A percentile compares a stretch with the other conserved stretches of the same genome.
phyloP scores from a whole-genome alignment of 2,329 filamentous ascomycete genomes.

The Cercospora beticola region DNA sequence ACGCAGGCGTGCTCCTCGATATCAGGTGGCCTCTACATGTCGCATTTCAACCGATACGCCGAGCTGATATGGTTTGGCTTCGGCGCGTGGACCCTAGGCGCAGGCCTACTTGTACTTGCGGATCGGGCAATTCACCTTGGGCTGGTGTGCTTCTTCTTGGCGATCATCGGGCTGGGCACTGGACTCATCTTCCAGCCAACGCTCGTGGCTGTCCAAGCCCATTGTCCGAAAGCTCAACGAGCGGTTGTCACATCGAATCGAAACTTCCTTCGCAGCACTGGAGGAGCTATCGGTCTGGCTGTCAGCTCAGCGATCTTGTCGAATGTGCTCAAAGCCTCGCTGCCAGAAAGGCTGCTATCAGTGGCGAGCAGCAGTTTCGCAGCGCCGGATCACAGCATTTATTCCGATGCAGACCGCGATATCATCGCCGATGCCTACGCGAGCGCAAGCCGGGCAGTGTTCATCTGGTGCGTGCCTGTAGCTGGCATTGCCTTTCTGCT shows the following conservation, averaged over 20 bases:
- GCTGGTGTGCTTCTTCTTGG: background rate
- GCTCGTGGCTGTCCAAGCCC: background rate
- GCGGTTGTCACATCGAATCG: background rate
- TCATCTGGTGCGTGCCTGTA: constrained; percentile 57
- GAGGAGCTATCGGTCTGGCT: background rate
- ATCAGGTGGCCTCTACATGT: background rate
- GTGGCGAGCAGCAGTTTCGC: background rate
- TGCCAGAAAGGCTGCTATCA: background rate
- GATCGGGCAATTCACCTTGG: background rate
- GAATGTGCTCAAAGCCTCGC: background rate
- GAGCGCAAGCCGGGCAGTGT: constrained; percentile 54
- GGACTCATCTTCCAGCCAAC: background rate
- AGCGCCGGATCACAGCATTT: background rate
- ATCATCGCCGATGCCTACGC: background rate
- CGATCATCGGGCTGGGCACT: background rate
- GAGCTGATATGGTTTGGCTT: background rate
- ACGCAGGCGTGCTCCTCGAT: background rate
- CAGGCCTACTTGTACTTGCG: background rate
- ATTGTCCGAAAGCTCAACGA: background rate
- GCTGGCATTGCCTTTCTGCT: constrained; percentile 53
- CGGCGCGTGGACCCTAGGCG: background rate
- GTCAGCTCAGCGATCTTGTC: background rate
- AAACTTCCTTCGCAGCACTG: background rate
- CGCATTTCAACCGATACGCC: background rate
- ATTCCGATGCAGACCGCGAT: background rate